phyloP scores from a whole-genome alignment of 1,284 basidiomycete genomes.

The Irpex rosettiformis region DNA sequence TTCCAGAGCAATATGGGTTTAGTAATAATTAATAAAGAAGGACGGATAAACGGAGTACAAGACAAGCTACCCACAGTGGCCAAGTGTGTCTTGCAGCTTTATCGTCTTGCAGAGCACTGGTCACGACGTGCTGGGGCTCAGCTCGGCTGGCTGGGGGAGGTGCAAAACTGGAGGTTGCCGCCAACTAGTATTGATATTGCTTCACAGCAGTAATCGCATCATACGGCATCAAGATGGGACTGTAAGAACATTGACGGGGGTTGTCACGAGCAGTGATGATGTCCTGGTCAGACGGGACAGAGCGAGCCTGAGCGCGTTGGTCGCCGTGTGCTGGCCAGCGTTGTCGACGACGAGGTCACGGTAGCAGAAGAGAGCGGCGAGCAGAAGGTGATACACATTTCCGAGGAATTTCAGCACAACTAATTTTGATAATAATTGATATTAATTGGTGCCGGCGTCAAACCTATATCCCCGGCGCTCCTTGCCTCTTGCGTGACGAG shows the following conservation, averaged over 20 bases:
- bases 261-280: not conserved
- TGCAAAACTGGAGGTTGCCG: not conserved
- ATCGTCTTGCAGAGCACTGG: not conserved
- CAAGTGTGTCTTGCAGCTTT: not conserved
- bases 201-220: not conserved
- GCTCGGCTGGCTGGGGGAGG: not conserved
- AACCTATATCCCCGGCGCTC: too few species aligned
- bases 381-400: too few species aligned
- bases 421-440: too few species aligned
- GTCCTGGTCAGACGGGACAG: not conserved
- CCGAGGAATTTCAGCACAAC: not conserved
- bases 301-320: not conserved
- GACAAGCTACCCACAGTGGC: not conserved
- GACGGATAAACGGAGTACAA: not conserved
- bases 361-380: too few species aligned
- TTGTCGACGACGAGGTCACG: not conserved
- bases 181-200: not conserved
- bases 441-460: too few species aligned
- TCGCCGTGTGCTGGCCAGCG: not conserved
- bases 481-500: too few species aligned
- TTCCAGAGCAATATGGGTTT: not conserved
- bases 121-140: not conserved
- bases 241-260: not conserved
- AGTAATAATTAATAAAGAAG: not conserved
- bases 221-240: slow-evolving; percentile 1